Evolutionary conservation across 2,329 filamentous ascomycete species (phyloP).

Genomic region (Aureobasidium sp.): DNA sequence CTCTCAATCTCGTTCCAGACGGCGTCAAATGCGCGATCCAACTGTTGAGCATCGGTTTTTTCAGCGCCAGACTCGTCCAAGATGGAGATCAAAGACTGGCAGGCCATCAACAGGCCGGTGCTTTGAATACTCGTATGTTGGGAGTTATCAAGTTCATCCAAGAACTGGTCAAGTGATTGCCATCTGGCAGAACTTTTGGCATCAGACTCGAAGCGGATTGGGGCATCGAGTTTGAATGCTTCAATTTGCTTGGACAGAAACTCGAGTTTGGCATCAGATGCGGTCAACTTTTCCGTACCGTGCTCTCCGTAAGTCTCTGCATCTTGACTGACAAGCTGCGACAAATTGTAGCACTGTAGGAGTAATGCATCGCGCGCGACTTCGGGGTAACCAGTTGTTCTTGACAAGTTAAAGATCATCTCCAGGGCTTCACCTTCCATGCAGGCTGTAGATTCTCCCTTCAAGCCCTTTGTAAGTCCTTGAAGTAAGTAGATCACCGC

Average conservation of each 20-base stretch:
- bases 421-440: slow-evolving; percentile 27
- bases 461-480: slow-evolving; percentile 34
- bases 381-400: slow-evolving; percentile 36
- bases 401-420: slow-evolving; percentile 31
- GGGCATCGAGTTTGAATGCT: not conserved
- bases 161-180: slow-evolving; percentile 23
- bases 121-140: slow-evolving; percentile 29
- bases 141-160: slow-evolving; percentile 24
- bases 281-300: not conserved
- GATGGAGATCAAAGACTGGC: slow-evolving; percentile 22
- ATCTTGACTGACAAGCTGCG: slow-evolving; percentile 23
- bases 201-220: not conserved
- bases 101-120: slow-evolving; percentile 26
- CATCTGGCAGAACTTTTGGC: not conserved
- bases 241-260: slow-evolving; percentile 1
- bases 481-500: slow-evolving; percentile 38
- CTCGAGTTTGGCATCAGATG: slow-evolving; percentile 11
- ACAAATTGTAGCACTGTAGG: not conserved
- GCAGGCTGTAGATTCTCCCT: slow-evolving; percentile 8
- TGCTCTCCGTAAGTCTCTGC: not conserved
- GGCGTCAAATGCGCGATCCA: slow-evolving; percentile 24
- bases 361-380: slow-evolving; percentile 34
- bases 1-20: slow-evolving; percentile 44
- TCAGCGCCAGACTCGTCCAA: slow-evolving; percentile 20
- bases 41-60: not conserved